Evolutionary conservation across 441 rosid species (phyloP), one percentile per base, ranked within the genome.

Genomic region (Gossypium aridum): DNA sequence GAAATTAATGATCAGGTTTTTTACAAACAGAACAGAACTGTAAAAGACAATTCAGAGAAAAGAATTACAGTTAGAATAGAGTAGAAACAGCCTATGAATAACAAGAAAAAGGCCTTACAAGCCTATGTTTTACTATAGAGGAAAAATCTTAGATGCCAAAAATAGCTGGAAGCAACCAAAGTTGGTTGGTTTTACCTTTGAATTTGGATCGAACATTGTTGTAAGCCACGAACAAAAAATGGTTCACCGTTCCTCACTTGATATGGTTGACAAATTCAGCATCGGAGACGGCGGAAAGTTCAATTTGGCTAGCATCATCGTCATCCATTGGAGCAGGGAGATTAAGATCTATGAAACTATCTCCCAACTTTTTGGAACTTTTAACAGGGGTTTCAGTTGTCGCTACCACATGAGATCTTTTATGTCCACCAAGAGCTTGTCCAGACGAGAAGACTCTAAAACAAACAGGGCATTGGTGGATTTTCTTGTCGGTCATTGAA

Each of bases 391-490:
- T 68, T 68, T 73, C 64, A 54, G 78, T 76, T 65, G 62, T 34
- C 85, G 70, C 80, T 19, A 91, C 80, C 16, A 91, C 88, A 75
- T 95, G 99, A 66, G 99, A 64, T 77, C 99, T 85, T 76, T 95
- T 95, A 75, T 95, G 99, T 34, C 99, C 99, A 26, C 99, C 99
- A 12, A 95, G 87, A 1, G 99, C 99, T 87, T 95, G 99, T 51
- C 98, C 99, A 0, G 99, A 93, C 2, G 92, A 79, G 65, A 95
- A 95, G 13, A 90, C 92, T 77, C 97, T 84, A 2, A 83, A 77
- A 84, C 99, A 95, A 63, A 85, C 89, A 1, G 97, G 94, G 70
- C 99, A 95, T 82, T 90, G 83, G 53, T 95, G 96, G 69, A 85
- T 76, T 87, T 87, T 92, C 80, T 86, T 85, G 39, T 72, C 86